Conservation (phyloP, 495 filamentous ascomycete species). For the Penicillium pulvis region DNA sequence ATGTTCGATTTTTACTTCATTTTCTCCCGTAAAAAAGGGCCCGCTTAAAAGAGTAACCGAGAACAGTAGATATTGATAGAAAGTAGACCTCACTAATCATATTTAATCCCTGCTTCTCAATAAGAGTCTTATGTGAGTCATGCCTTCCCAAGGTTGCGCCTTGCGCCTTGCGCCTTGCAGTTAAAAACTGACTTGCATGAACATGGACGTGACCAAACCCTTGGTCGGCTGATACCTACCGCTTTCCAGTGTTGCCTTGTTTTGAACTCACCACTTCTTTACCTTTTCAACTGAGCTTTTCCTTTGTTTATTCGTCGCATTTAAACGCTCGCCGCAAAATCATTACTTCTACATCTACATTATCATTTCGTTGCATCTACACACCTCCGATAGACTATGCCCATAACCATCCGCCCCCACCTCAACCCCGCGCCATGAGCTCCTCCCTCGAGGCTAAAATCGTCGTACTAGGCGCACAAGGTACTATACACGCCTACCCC, state of each 20-base stretch:
- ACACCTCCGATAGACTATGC: conserved; percentile 27
- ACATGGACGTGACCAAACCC: not conserved
- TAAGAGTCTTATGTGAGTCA: not conserved
- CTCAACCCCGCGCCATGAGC: conserved; percentile 57
- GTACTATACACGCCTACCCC: conserved; percentile 25
- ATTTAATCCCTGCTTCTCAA: not conserved
- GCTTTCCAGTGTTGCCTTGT: conserved; percentile 5
- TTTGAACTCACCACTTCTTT: not conserved
- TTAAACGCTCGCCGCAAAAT: not conserved
- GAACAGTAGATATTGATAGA: not conserved
- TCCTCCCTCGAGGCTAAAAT: conserved; percentile 88
- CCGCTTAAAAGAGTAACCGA: not conserved
- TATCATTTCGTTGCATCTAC: not conserved
- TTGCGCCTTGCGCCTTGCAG: not conserved
- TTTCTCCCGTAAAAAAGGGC: not conserved
- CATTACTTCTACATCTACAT: not conserved
- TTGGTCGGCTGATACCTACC: conserved; percentile 23
- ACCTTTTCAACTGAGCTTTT: not conserved
- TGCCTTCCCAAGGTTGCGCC: too few species aligned
- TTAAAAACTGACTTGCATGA: conserved; percentile 1
- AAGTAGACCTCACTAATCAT: not conserved
- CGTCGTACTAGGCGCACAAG: conserved; percentile 84
- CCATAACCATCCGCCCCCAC: conserved; percentile 29
- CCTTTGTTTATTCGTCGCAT: not conserved
- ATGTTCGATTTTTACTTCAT: not conserved